Evolutionary conservation across 2,329 filamentous ascomycete genomes (phyloP).

Genomic region (Cadophora luteo-olivacea): DNA sequence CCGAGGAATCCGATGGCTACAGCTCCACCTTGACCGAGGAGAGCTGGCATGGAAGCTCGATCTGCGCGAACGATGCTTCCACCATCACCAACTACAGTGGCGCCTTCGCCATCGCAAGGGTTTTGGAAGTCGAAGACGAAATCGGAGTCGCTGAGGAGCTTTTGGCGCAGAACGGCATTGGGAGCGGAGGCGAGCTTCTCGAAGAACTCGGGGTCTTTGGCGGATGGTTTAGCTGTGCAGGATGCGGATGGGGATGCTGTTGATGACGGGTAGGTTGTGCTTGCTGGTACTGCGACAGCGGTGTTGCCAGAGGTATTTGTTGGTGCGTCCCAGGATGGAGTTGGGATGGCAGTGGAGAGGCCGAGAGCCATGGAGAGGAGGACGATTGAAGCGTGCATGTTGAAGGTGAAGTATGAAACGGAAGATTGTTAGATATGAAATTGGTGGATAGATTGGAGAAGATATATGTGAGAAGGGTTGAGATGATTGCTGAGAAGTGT

Average conservation of each 20-base stretch:
- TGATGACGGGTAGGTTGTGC: neutral
- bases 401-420: neutral
- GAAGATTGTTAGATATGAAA: neutral
- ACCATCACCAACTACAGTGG: constrained; percentile 47
- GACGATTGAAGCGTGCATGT: constrained; percentile 4
- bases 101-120: constrained; percentile 32
- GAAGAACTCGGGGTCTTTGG: constrained; percentile 25
- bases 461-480: neutral
- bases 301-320: neutral
- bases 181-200: constrained; percentile 34
- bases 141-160: constrained; percentile 52
- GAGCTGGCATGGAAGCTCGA: constrained; percentile 61
- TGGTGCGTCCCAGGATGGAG: neutral
- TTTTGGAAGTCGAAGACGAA: constrained; percentile 57
- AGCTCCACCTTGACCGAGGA: constrained; percentile 55
- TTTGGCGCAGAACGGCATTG: constrained; percentile 50
- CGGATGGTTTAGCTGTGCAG: constrained; percentile 14
- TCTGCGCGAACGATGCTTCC: constrained; percentile 58
- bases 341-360: neutral
- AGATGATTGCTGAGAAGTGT: neutral
- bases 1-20: constrained; percentile 58
- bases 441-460: neutral
- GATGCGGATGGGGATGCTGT: constrained; percentile 7
- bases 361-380: constrained; percentile 8
- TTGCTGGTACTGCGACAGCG: neutral